Evolutionary conservation across 139 green algal genomes (phyloP), one percentile per base, ranked within the genome.

Genomic region (Ulvella scutata): DNA sequence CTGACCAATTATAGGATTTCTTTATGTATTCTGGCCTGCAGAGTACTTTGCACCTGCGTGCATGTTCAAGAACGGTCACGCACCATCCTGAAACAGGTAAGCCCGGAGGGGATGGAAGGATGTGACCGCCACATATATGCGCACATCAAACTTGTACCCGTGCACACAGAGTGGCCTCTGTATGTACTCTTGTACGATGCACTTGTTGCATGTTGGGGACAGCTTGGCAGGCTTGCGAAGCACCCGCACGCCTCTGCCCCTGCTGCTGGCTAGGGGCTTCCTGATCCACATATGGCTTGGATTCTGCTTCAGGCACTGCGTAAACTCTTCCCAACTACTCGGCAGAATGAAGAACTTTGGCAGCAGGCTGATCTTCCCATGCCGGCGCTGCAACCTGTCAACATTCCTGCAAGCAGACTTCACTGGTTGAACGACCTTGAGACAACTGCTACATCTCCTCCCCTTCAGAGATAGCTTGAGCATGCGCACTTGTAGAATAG

Each of bases 111-210:
- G 89, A 61, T 90, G 85, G 36, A 86, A 85, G 34, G 59, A 84
- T 1, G 76, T 6, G 3, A 90, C 84, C 59, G 92, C 76, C 4
- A 84, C 79, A 72, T 94, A 94, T 26, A 92, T 80, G 29, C 88
- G 81, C 39, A 92, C 59, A 73, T 92, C 87, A 43, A 89, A 92
- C 75, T 92, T 92, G 51, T 78, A 84, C 29, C 82, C 85, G 72
- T 92, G 78, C 10, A 92, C 74, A 9, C 88, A 77, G 17, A 88
- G 78, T 6, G 87, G 87, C 61, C 76, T 82, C 35, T 39, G 2
- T 0, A 92, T 36, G 74, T 92, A 92, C 6, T 74, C 37, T 77
- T 91, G 86, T 3, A 73, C 74, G 37, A 78, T 37, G 43, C 77
- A n/a, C 51, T 67, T 67, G n/a, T 67, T 67, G 51, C 51, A 67